These are phyloP conservation scores for Floccularia luteovirens DNA, from an alignment of 768 basidiomycete species.

Conservation along the genomic window DNA sequence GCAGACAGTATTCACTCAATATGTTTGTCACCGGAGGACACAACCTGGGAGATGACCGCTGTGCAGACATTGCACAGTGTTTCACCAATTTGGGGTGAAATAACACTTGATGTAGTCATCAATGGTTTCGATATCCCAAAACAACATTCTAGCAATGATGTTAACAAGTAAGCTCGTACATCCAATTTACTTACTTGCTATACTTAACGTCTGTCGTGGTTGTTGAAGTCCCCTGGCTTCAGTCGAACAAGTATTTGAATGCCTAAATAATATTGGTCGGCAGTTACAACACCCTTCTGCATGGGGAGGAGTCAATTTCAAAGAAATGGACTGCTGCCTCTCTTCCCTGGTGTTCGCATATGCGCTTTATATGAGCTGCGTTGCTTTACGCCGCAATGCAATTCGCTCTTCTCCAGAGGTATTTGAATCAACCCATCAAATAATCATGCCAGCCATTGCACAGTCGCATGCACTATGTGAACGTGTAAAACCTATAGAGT, in stretches of 20 bases:
- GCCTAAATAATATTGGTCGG: constrained; percentile 15
- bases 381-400: constrained; percentile 17
- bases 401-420: constrained; percentile 9
- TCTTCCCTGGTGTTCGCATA: constrained; percentile 21
- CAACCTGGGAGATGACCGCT: constrained; percentile 24
- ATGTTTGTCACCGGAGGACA: constrained; percentile 19
- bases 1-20: constrained; percentile 24
- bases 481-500: constrained; percentile 15
- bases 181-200: no score
- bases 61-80: constrained; percentile 23
- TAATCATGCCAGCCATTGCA: constrained; percentile 16
- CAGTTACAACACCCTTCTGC: constrained; percentile 15
- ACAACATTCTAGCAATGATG: no score
- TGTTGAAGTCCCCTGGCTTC: no score
- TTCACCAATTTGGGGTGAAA: constrained; percentile 23
- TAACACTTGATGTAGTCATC: constrained; percentile 21
- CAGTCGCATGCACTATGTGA: constrained; percentile 16
- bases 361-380: constrained; percentile 20
- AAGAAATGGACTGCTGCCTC: constrained; percentile 14
- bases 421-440: constrained; percentile 18
- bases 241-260: no score
- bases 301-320: constrained; percentile 12
- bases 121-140: constrained; percentile 29
- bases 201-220: no score
- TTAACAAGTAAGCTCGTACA: no score